phyloP scores from a whole-genome alignment of 2,329 filamentous ascomycete species.

The Monilinia fructigena region DNA sequence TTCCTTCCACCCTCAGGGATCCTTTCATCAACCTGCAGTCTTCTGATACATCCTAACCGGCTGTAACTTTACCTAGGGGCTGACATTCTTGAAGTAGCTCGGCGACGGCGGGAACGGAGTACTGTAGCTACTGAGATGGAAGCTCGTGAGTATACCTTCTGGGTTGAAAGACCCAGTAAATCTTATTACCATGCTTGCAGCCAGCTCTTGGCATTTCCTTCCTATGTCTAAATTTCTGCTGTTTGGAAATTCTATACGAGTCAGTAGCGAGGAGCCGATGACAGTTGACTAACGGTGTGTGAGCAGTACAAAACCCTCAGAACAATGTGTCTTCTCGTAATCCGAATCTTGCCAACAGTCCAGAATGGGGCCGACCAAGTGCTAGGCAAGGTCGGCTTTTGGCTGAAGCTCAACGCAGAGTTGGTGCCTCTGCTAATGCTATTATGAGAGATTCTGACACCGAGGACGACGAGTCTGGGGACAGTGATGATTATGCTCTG shows the following conservation, averaged over 20 bases:
- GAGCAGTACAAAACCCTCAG: neutral
- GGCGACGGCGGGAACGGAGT: neutral
- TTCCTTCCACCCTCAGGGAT: neutral
- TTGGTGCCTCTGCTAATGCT: neutral
- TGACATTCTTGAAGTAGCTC: constrained; percentile 10
- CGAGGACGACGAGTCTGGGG: neutral
- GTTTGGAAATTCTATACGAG: neutral
- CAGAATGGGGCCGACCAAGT: constrained; percentile 5
- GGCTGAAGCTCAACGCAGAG: neutral
- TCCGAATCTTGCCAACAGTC: neutral
- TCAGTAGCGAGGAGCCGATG: neutral
- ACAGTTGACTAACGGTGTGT: neutral
- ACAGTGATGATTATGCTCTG: neutral
- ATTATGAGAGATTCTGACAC: constrained; percentile 3
- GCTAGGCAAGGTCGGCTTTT: constrained; percentile 4
- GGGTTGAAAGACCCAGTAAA: neutral
- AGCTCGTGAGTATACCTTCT: constrained; percentile 3
- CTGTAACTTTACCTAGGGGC: neutral
- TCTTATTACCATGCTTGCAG: neutral
- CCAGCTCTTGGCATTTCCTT: neutral
- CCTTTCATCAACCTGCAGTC: neutral
- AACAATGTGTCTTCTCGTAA: neutral
- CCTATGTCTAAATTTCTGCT: neutral
- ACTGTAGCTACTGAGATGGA: neutral
- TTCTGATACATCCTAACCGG: neutral